Conservation (phyloP, 108 stramenopile genomes). For the Fistulifera solaris region DNA sequence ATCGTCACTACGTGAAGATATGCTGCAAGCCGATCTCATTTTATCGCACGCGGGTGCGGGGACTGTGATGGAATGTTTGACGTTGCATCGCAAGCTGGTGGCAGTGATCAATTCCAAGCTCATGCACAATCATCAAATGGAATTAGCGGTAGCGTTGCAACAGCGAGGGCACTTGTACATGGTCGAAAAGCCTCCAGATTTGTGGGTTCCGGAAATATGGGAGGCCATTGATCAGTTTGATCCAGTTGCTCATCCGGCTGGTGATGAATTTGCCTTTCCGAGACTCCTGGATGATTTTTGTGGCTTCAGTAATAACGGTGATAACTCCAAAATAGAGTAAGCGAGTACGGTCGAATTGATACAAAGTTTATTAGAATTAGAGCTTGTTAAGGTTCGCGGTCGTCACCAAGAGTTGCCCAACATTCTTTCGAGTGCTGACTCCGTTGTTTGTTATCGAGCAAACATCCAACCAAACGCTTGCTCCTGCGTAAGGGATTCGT, state of each 20-base stretch:
- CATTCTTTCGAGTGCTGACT: too few species aligned
- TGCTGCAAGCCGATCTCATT: slow-evolving; percentile 74
- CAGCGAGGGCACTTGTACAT: slow-evolving; percentile 44
- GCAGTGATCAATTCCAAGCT: slow-evolving; percentile 79
- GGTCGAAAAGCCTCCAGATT: slow-evolving; percentile 23
- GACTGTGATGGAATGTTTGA: slow-evolving; percentile 80
- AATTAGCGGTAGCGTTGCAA: slow-evolving; percentile 82
- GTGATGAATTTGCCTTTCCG: slow-evolving; percentile 29
- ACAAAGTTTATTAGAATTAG: too few species aligned
- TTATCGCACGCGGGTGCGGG: slow-evolving; percentile 92
- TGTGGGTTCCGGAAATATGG: slow-evolving; percentile 22
- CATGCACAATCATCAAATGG: slow-evolving; percentile 95
- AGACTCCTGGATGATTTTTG: slow-evolving; percentile 24
- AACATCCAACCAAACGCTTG: too few species aligned
- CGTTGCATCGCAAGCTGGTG: slow-evolving; percentile 25
- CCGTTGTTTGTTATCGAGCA: too few species aligned
- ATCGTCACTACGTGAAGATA: slow-evolving; percentile 64
- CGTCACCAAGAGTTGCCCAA: too few species aligned
- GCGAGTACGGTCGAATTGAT: too few species aligned
- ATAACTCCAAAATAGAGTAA: too few species aligned
- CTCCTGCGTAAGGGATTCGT: too few species aligned
- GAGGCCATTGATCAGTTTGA: slow-evolving; percentile 18
- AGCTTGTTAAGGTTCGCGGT: too few species aligned
- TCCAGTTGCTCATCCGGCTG: slow-evolving; percentile 19
- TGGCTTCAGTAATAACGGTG: slow-evolving; percentile 14